Evolutionary conservation across 2,329 filamentous ascomycete genomes (phyloP).

Genomic region (Fusarium pseudocircinatum): DNA sequence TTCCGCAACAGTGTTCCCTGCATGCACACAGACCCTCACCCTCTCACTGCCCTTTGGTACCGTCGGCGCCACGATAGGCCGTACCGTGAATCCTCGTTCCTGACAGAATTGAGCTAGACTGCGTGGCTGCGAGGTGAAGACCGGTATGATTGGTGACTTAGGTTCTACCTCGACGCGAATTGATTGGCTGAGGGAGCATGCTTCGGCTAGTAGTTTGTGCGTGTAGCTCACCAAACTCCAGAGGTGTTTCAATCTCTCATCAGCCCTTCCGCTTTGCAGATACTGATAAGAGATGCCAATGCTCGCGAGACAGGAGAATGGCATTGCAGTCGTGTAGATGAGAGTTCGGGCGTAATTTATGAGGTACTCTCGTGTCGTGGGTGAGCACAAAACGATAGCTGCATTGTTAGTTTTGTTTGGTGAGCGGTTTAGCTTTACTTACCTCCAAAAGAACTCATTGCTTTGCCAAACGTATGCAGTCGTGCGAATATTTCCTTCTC

Average conservation of each 20-base stretch:
- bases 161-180: conserved; percentile 52
- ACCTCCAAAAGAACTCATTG: conserved; percentile 76
- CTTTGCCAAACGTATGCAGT: conserved; percentile 74
- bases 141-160: conserved; percentile 70
- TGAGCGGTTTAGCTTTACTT: conserved; percentile 39
- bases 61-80: conserved; percentile 74
- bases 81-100: conserved; percentile 65
- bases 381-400: conserved; percentile 69
- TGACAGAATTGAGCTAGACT: conserved; percentile 70
- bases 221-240: conserved; percentile 52
- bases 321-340: conserved; percentile 78
- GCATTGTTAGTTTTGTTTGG: neutral
- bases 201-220: conserved; percentile 54
- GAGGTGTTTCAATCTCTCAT: conserved; percentile 46
- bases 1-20: conserved; percentile 68
- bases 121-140: conserved; percentile 67
- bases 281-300: conserved; percentile 68
- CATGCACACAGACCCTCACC: conserved; percentile 74
- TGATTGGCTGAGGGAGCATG: conserved; percentile 41
- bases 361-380: conserved; percentile 68
- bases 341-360: conserved; percentile 80
- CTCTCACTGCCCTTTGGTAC: conserved; percentile 71
- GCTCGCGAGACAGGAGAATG: conserved; percentile 67
- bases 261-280: conserved; percentile 60
- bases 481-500: conserved; percentile 66